Evolutionary conservation across 2,329 filamentous ascomycete species (phyloP), one percentile per base, ranked within the genome.

Genomic region (Diaporthe eres): DNA sequence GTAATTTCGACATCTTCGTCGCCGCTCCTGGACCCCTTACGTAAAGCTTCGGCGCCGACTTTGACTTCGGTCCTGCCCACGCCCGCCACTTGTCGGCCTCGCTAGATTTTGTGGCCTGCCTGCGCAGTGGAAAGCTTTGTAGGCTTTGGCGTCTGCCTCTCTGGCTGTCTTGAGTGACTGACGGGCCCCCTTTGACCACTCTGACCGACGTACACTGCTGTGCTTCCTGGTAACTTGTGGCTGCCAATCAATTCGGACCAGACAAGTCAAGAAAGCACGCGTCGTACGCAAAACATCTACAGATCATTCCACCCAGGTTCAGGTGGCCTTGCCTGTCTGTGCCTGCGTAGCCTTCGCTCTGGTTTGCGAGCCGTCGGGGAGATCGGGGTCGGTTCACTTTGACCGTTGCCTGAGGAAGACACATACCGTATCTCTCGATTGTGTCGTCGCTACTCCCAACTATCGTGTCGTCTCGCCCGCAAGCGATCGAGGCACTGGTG

Each of bases 321-420:
- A 60, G 58, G 75, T 72, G 72, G 55, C 34, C 34, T 34, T 51
- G 61, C 72, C 73, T 72, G 60, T 39, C 73, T 73, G 71, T 76
- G 55, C 72, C 75, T 71, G 72, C 74, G 75, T 77, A 77, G 72
- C 73, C 68, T 63, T 61, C 68, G 60, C 53, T 49, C 42, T 67
- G 55, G 57, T 67, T 71, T 61, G 58, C 49, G 65, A 57, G 58
- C 74, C 58, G 57, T 49, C 55, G 57, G 65, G 51, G 25, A 53
- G 8, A 49, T 51, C 44, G 34, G 67, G 47, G 39, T 55, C 31
- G 34, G 51, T 55, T 22, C 19, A 31, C 71, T 28, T 49, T 61
- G 72, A 70, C 44, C 72, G 47, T 70, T 68, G 47, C 44, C 42
- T 53, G 71, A 61, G 72, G 47, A 55, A 71, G 39, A 51, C 47